Percentiles rank a stretch among this genome's conserved stretches.
These are phyloP conservation scores for Fusarium humuli DNA, from an alignment of 2,329 filamentous ascomycete species.

Conservation along the genomic window DNA sequence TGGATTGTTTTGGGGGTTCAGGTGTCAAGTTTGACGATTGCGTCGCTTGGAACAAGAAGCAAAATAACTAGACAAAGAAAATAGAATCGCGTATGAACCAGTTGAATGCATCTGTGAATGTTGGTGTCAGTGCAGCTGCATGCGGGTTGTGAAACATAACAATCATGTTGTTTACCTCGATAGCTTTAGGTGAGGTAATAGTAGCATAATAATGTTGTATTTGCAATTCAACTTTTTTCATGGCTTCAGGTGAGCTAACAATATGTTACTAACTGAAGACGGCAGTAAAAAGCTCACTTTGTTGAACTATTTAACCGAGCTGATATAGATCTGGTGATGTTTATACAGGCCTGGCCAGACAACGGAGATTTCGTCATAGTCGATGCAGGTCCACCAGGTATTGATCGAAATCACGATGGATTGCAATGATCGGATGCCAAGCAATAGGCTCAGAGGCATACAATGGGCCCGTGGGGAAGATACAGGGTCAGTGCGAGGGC, in stretches of 20 bases:
- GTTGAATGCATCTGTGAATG: background rate
- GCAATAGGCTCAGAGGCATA: constrained; percentile 15
- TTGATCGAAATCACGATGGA: constrained; percentile 9
- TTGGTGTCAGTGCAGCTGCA: background rate
- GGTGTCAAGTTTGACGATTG: constrained; percentile 91
- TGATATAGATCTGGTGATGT: constrained; percentile 8
- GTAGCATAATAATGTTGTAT: background rate
- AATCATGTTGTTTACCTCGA: background rate
- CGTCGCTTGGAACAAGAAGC: constrained; percentile 81
- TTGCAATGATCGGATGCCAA: background rate
- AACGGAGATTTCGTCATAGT: constrained; percentile 21
- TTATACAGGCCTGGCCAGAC: constrained; percentile 11
- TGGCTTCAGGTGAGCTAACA: background rate
- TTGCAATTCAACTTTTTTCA: background rate
- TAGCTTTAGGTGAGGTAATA: background rate
- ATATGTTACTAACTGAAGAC: background rate
- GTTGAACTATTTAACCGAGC: background rate
- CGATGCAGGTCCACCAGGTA: constrained; percentile 26
- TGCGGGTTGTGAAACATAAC: background rate
- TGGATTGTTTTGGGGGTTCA: constrained; percentile 93
- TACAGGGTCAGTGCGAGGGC: constrained; percentile 17
- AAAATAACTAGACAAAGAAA: constrained; percentile 44
- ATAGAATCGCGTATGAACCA: constrained; percentile 6
- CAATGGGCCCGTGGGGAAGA: constrained; percentile 12
- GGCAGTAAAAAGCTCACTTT: background rate